A percentile compares a stretch with the other conserved stretches of the same genome.
Conservation (phyloP, 1,284 basidiomycete species). For the Cystobasidium sp. region DNA sequence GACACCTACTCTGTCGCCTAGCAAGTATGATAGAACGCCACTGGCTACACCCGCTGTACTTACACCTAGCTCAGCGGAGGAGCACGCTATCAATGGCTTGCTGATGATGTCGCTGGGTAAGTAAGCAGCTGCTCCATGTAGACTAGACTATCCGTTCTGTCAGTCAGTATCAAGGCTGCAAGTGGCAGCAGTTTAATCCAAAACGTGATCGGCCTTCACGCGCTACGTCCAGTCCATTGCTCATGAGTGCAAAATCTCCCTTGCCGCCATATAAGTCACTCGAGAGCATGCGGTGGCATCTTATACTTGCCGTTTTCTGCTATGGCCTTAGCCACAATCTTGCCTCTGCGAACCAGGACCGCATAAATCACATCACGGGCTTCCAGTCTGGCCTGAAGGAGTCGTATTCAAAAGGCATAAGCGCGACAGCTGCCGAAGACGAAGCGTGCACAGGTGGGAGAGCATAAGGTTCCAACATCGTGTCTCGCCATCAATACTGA, state of each 20-base stretch:
- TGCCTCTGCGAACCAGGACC: background rate
- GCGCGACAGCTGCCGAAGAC: background rate
- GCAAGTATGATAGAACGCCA: constrained; percentile 12
- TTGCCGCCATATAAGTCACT: background rate
- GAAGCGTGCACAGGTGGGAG: constrained; percentile 22
- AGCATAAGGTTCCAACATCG: background rate
- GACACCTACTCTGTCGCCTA: constrained; percentile 10
- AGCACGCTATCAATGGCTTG: background rate
- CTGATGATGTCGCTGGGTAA: no score
- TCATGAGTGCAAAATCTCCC: no score
- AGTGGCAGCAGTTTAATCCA: no score
- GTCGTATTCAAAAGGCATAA: background rate
- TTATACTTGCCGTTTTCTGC: background rate
- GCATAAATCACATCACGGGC: background rate
- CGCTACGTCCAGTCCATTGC: no score
- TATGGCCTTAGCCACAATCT: background rate
- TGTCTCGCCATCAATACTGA: background rate
- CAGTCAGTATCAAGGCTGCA: no score
- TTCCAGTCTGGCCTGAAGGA: constrained; percentile 6
- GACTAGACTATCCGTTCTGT: no score
- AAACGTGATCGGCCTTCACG: no score
- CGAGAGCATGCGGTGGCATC: background rate
- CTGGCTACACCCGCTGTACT: background rate
- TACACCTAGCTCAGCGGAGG: background rate
- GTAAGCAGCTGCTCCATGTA: no score